These are phyloP conservation scores for Aspergillus jensenii DNA, from an alignment of 2,329 filamentous ascomycete species.

Conservation along the genomic window DNA sequence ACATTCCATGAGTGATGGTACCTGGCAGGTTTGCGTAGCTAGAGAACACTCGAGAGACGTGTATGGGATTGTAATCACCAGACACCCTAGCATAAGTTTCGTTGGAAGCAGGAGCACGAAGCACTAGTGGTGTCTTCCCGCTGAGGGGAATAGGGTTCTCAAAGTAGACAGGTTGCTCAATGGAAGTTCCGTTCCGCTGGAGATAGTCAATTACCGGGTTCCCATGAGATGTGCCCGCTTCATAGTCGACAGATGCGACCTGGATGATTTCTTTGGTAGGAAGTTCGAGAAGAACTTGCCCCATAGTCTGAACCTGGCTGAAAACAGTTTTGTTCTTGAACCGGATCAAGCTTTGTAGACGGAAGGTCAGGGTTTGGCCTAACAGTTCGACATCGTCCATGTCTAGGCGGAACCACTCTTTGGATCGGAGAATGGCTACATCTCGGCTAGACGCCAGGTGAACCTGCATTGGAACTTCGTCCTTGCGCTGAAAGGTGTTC, in stretches of 20 bases:
- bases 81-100: constrained; percentile 98
- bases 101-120: constrained; percentile 92
- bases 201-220: constrained; percentile 98
- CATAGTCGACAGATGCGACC: constrained; percentile 95
- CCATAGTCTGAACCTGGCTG: constrained; percentile 86
- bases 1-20: constrained; percentile 99
- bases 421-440: constrained; percentile 88
- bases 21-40: constrained; percentile 93
- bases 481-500: constrained; percentile 98
- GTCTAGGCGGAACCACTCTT: constrained; percentile 93
- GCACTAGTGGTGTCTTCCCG: constrained; percentile 81
- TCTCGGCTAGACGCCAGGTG: constrained; percentile 86
- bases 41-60: constrained; percentile 95
- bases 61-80: constrained; percentile 97
- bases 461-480: constrained; percentile 91
- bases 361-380: constrained; percentile 93
- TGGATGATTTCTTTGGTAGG: constrained; percentile 97
- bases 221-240: constrained; percentile 84
- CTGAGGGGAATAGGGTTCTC: constrained; percentile 96
- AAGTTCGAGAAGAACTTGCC: constrained; percentile 89
- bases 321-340: constrained; percentile 96
- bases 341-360: constrained; percentile 82
- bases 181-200: constrained; percentile 82
- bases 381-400: constrained; percentile 84
- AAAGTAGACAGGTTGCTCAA: constrained; percentile 95